Conservation (phyloP, 495 filamentous ascomycete genomes). For the Astrocystis sublimbata region DNA sequence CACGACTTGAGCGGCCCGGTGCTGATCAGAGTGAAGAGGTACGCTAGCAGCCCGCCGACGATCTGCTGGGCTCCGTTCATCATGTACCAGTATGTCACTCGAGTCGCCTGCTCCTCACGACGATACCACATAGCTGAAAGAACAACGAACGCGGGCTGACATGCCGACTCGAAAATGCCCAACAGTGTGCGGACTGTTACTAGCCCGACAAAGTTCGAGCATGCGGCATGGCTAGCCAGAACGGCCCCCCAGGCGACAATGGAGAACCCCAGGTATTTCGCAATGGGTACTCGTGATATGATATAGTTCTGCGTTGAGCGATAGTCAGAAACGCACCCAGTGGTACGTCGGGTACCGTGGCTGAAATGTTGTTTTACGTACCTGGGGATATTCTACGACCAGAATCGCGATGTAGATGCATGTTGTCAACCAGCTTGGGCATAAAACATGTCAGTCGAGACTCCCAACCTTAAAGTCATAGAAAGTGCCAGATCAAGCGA, state of each 20-base stretch:
- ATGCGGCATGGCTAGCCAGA: constrained; percentile 61
- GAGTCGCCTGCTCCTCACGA: constrained; percentile 63
- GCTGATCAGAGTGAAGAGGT: constrained; percentile 55
- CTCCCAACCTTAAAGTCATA: no score
- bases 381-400: constrained; percentile 54
- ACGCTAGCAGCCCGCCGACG: constrained; percentile 58
- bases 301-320: constrained; percentile 46
- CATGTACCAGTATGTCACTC: constrained; percentile 73
- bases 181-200: constrained; percentile 61
- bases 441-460: no score
- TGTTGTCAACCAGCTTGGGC: constrained; percentile 56
- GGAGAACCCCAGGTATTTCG: constrained; percentile 61
- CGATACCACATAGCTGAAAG: constrained; percentile 75
- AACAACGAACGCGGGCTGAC: constrained; percentile 61
- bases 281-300: constrained; percentile 52
- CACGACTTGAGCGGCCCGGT: constrained; percentile 49
- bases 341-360: neutral
- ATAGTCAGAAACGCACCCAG: constrained; percentile 10
- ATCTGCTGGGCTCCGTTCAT: constrained; percentile 63
- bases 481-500: no score
- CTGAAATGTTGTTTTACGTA: constrained; percentile 15
- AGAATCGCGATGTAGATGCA: constrained; percentile 57
- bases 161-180: constrained; percentile 69
- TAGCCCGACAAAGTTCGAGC: constrained; percentile 57
- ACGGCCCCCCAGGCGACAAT: constrained; percentile 61